Conservation (phyloP, 2,329 filamentous ascomycete species). For the Aspergillus sp. region DNA sequence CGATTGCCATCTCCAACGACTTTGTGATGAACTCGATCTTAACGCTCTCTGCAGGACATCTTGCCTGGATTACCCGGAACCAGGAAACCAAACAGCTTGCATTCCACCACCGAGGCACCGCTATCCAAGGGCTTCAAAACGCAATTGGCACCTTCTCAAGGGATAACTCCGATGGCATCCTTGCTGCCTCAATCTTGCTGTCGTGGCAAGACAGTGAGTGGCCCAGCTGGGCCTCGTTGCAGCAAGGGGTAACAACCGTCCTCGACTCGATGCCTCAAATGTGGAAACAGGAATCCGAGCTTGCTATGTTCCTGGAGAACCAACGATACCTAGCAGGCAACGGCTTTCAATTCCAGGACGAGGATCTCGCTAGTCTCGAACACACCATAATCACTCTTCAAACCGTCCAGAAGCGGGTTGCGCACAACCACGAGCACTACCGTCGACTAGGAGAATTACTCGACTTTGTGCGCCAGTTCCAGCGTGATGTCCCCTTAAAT, state of each 20-base stretch:
- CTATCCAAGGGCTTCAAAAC: conserved; percentile 82
- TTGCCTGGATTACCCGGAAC: conserved; percentile 85
- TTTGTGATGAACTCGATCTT: conserved; percentile 95
- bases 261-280: conserved; percentile 88
- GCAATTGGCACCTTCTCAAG: conserved; percentile 82
- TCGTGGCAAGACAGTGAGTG: conserved; percentile 97
- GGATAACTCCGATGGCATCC: conserved; percentile 83
- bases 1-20: conserved; percentile 74
- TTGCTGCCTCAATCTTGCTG: conserved; percentile 86
- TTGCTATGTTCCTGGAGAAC: conserved; percentile 43
- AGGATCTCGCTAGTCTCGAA: conserved; percentile 69
- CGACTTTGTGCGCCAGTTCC: conserved; percentile 70
- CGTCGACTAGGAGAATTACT: conserved; percentile 69
- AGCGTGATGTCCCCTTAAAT: conserved; percentile 68
- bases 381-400: conserved; percentile 64
- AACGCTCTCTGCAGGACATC: conserved; percentile 90
- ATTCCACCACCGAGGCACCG: conserved; percentile 82
- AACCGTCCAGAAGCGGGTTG: conserved; percentile 60
- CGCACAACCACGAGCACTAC: conserved; percentile 67
- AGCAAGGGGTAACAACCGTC: conserved; percentile 87
- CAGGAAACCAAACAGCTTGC: conserved; percentile 82
- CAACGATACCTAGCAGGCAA: conserved; percentile 39
- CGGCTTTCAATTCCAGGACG: conserved; percentile 50
- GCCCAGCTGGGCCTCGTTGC: conserved; percentile 88
- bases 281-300: conserved; percentile 77